Evolutionary conservation across 164 flowering plant genomes (phyloP).

Genomic region (Umbilicus rupestris): DNA sequence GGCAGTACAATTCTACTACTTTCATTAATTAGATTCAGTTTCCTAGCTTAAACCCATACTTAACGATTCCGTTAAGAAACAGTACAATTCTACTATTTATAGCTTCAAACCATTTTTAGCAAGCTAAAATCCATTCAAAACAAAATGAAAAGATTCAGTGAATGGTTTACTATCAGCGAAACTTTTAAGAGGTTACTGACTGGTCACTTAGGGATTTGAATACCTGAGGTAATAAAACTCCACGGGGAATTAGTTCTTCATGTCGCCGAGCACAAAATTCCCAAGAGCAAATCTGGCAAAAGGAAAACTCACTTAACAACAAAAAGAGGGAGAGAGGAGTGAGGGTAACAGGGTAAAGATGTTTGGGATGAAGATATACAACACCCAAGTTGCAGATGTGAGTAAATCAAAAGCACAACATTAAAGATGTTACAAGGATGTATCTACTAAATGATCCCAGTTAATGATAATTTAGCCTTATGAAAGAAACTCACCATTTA

Average conservation of each 20-base stretch:
- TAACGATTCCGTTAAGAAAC: neutral
- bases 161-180: neutral
- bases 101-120: neutral
- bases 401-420: neutral
- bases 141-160: neutral
- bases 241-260: constrained; percentile 18
- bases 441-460: no score
- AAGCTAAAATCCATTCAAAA: neutral
- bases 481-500: no score
- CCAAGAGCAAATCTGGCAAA: constrained; percentile 22
- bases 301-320: neutral
- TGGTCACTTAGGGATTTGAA: neutral
- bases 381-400: neutral
- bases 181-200: neutral
- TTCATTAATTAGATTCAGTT: neutral
- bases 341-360: neutral
- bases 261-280: constrained; percentile 19
- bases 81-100: neutral
- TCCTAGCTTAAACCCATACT: neutral
- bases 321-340: neutral
- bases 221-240: constrained; percentile 16
- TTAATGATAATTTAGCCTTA: no score
- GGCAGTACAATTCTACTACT: neutral
- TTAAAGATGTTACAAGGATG: neutral
- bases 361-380: neutral